Base-by-base conservation (phyloP, 1,284 basidiomycete genomes). In the Ustilago xerochloae region DNA sequence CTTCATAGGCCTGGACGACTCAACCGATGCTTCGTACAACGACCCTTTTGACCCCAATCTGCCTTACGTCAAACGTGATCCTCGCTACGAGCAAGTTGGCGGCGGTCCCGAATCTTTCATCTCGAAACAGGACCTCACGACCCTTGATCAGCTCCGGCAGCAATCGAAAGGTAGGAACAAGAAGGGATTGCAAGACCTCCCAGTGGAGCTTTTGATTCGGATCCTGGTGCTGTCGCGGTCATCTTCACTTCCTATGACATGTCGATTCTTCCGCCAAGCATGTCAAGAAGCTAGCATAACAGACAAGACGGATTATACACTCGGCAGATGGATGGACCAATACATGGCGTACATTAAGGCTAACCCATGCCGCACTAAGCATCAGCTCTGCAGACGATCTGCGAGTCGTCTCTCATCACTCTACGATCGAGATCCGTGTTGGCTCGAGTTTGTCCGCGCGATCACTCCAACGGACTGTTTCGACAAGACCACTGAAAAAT, bases 111-210 rank as follows among this genome's bases (percentile, higher is more conserved):
- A 9, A 4, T 15, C 13, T 22, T 30, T 55, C 10, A 18, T 22
- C 35, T 36, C 49, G n/a, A 48, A 12, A 18, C 22, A 36, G 6
- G 29, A 49, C 33, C 48, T 33, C 13, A 20, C 38, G 6, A 29
- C 28, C 12, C 9, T 43, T 12, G 38, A 28, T 10, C 12, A 41
- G 16, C 55, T 63, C 18, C 15, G 28, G 24, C 30, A 28, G 9
- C 35, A 20, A 28, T 29, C 29, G 55, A 8, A 24, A 36, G 22
- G 41, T 46, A 15, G 58, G 74, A 8, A 32, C n/a, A n/a, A n/a
- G n/a, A n/a, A n/a, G n/a, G n/a, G n/a, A n/a, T n/a, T 79, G 35
- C 50, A 60, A 13, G 18, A 65, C 24, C 53, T 79, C 22, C 62
- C 63, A 3, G 22, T 57, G 30, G 64, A 79, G 43, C 20, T 79